Conservation (phyloP, 352 stramenopile genomes). For the Pythium aquatile region DNA sequence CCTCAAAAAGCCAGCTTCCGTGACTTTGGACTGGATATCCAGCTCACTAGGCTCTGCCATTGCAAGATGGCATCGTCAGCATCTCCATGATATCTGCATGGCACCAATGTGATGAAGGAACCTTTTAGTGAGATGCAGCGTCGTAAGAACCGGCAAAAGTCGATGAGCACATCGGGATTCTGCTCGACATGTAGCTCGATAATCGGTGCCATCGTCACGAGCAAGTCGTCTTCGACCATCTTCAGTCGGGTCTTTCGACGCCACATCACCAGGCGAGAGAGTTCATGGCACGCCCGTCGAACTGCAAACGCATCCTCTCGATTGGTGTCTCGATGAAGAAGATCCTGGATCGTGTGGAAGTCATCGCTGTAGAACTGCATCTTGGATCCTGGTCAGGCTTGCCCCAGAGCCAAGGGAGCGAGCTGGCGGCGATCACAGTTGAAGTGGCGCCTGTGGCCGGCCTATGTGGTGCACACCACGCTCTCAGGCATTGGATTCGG, state of each 20-base stretch:
- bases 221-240: slow-evolving; percentile 39
- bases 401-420: no score
- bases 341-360: slow-evolving; percentile 32
- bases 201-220: slow-evolving; percentile 31
- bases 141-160: slow-evolving; percentile 47
- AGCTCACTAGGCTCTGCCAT: slow-evolving; percentile 42
- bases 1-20: slow-evolving; percentile 36
- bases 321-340: slow-evolving; percentile 30
- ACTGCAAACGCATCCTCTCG: slow-evolving; percentile 45
- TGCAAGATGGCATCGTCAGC: not conserved
- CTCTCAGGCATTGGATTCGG: not conserved
- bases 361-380: slow-evolving; percentile 70
- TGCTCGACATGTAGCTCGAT: slow-evolving; percentile 32
- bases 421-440: not conserved
- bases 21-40: slow-evolving; percentile 59
- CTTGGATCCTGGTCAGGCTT: not conserved
- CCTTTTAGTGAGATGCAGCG: slow-evolving; percentile 49
- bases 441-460: not conserved
- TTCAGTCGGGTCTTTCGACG: slow-evolving; percentile 23
- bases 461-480: slow-evolving; percentile 4
- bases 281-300: slow-evolving; percentile 52
- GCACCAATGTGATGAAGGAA: slow-evolving; percentile 13
- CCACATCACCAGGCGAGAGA: slow-evolving; percentile 46
- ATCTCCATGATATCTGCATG: not conserved
- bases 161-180: slow-evolving; percentile 36